Evolutionary conservation across 225 moss, liverwort and hornwort species (phyloP).

Genomic region (Neckera pumila): DNA sequence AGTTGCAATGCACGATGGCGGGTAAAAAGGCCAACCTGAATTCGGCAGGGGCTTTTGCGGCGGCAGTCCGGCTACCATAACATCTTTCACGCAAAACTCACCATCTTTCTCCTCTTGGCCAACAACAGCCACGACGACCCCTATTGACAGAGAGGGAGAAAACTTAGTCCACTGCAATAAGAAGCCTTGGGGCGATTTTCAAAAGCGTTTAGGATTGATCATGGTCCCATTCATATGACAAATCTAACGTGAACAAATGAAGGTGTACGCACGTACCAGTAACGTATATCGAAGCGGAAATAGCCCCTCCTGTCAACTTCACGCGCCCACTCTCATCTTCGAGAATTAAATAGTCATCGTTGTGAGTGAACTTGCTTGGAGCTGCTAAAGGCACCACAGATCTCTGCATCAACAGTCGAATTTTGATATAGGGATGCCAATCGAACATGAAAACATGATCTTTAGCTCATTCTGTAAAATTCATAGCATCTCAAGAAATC

Average conservation of each 20-base stretch:
- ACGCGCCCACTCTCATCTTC: conserved; percentile 98
- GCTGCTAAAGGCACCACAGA: conserved; percentile 67
- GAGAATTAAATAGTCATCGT: conserved; percentile 71
- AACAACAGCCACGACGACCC: conserved; percentile 75
- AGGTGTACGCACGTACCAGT: conserved; percentile 35
- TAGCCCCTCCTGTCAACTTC: conserved; percentile 61
- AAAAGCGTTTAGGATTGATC: neutral
- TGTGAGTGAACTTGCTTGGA: conserved; percentile 71
- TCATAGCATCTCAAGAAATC: neutral
- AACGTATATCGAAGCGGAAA: conserved; percentile 52
- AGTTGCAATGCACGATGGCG: neutral
- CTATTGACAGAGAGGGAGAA: conserved; percentile 7
- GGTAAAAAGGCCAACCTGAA: conserved; percentile 12
- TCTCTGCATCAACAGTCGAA: conserved; percentile 48
- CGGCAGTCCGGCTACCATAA: conserved; percentile 82
- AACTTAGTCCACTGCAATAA: neutral
- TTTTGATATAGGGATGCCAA: neutral
- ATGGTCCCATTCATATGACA: neutral
- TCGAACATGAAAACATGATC: neutral
- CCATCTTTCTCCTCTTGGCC: conserved; percentile 89
- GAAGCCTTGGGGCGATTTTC: neutral
- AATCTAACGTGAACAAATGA: neutral
- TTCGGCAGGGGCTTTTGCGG: conserved; percentile 56
- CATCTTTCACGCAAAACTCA: conserved; percentile 74
- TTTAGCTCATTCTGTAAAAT: neutral